Percentiles rank a stretch among this genome's conserved stretches.
Conservation (phyloP, 257 asterid species). For the Perilla frutescens region DNA sequence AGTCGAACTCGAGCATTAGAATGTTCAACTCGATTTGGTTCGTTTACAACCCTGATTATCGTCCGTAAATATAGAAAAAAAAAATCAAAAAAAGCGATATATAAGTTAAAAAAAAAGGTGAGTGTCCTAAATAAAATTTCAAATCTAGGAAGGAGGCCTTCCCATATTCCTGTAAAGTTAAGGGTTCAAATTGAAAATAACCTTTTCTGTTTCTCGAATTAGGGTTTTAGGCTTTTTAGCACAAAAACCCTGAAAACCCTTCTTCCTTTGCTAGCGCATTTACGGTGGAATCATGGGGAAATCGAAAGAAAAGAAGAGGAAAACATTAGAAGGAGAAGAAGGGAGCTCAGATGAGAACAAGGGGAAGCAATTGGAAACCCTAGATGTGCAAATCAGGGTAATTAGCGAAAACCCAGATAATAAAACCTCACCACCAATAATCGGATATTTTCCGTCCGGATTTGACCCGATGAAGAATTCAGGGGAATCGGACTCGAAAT, state of each 20-base stretch:
- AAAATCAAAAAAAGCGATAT: too few relatives aligned
- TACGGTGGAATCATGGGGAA: constrained; percentile 44
- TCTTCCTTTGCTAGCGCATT: background rate
- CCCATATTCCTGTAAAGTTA: background rate
- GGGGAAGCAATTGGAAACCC: constrained; percentile 15
- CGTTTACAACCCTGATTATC: too few relatives aligned
- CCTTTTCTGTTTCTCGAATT: background rate
- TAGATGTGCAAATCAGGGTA: constrained; percentile 45
- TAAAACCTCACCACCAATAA: constrained; percentile 51
- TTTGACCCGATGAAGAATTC: constrained; percentile 53
- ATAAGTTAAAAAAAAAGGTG: background rate
- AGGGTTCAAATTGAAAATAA: constrained; percentile 2
- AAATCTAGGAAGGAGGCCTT: too few relatives aligned
- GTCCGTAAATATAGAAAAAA: too few relatives aligned
- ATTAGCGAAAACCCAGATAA: constrained; percentile 45
- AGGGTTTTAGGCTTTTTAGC: constrained; percentile 32
- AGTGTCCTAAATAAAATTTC: background rate
- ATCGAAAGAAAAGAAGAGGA: constrained; percentile 37
- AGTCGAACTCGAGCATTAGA: too few relatives aligned
- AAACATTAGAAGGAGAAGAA: constrained; percentile 20
- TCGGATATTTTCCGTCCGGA: constrained; percentile 74
- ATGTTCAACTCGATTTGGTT: too few relatives aligned
- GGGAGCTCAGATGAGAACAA: background rate
- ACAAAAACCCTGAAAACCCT: constrained; percentile 1
- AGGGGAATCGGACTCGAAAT: constrained; percentile 7